Evolutionary conservation across 2,329 filamentous ascomycete genomes (phyloP).

Genomic region (Fusarium concolor): DNA sequence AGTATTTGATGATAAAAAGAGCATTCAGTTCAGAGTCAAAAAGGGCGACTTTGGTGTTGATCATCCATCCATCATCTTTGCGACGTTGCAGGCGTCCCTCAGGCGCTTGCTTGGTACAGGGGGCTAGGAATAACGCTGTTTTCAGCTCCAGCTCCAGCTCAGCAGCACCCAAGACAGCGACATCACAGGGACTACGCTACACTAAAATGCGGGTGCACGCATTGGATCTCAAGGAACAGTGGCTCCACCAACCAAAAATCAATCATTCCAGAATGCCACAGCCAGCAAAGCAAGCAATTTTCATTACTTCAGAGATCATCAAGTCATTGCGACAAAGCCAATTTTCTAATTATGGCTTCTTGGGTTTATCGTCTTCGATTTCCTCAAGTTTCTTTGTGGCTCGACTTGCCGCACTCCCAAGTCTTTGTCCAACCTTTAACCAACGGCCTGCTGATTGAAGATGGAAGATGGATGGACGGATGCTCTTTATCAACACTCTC

Average conservation of each 20-base stretch:
- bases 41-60: slow-evolving; percentile 33
- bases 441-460: slow-evolving; percentile 1
- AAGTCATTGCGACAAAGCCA: slow-evolving; percentile 33
- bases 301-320: slow-evolving; percentile 17
- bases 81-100: slow-evolving; percentile 32
- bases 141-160: slow-evolving; percentile 14
- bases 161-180: slow-evolving; percentile 35
- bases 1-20: slow-evolving; percentile 44
- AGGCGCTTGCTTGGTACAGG: slow-evolving; percentile 37
- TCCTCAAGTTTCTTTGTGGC: slow-evolving; percentile 35
- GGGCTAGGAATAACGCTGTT: slow-evolving; percentile 38
- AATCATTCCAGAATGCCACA: slow-evolving; percentile 32
- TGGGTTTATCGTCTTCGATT: slow-evolving; percentile 17
- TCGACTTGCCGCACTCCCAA: slow-evolving; percentile 18
- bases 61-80: slow-evolving; percentile 24
- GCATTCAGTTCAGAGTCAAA: slow-evolving; percentile 35
- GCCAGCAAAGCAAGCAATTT: slow-evolving; percentile 22
- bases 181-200: slow-evolving; percentile 14
- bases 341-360: slow-evolving; percentile 34
- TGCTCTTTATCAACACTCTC: slow-evolving; percentile 26
- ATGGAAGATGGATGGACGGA: slow-evolving; percentile 16
- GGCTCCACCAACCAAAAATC: slow-evolving; percentile 39
- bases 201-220: slow-evolving; percentile 41
- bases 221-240: slow-evolving; percentile 26
- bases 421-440: slow-evolving; percentile 42